A percentile compares a stretch with the other conserved stretches of the same genome.
Evolutionary conservation across 192 early-diverging fungal species (phyloP).

Genomic region (Entomortierella chlamydospora): DNA sequence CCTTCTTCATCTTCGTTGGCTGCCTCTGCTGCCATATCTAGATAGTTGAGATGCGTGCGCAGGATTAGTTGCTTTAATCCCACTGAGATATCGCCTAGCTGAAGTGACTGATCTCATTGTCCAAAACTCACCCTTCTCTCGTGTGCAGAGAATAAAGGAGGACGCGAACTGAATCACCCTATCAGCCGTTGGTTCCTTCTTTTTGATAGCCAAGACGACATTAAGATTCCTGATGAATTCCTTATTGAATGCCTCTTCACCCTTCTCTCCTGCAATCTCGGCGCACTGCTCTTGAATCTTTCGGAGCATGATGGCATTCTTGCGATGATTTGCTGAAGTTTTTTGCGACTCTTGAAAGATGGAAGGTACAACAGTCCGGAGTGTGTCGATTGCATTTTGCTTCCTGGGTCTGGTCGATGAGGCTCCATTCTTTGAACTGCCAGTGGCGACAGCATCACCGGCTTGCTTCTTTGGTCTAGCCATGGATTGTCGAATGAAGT

Average conservation of each 20-base stretch:
- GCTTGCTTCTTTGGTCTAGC: constrained; percentile 25
- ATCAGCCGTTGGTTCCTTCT: constrained; percentile 77
- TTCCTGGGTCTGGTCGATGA: constrained; percentile 45
- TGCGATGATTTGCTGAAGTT: constrained; percentile 73
- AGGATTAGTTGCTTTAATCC: too few species aligned
- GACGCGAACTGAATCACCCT: constrained; percentile 79
- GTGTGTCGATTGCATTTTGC: constrained; percentile 45
- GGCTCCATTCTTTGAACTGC: not conserved
- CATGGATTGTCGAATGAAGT: constrained; percentile 7
- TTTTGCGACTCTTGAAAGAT: constrained; percentile 85
- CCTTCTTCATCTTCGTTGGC: constrained; percentile 56
- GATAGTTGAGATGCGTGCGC: not conserved
- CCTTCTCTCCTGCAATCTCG: constrained; percentile 51
- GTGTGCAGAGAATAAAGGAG: constrained; percentile 76
- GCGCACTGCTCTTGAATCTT: constrained; percentile 76
- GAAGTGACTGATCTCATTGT: not conserved
- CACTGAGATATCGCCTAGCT: not conserved
- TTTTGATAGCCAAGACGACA: constrained; percentile 80
- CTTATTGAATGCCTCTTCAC: constrained; percentile 77
- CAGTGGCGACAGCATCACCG: not conserved
- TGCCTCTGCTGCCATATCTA: constrained; percentile 39
- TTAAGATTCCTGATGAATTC: constrained; percentile 86
- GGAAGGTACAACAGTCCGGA: constrained; percentile 64
- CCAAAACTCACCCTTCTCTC: constrained; percentile 65
- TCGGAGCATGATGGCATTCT: constrained; percentile 76